These are phyloP conservation scores for Colletotrichum aenigma DNA, from an alignment of 2,329 filamentous ascomycete species.

Conservation along the genomic window DNA sequence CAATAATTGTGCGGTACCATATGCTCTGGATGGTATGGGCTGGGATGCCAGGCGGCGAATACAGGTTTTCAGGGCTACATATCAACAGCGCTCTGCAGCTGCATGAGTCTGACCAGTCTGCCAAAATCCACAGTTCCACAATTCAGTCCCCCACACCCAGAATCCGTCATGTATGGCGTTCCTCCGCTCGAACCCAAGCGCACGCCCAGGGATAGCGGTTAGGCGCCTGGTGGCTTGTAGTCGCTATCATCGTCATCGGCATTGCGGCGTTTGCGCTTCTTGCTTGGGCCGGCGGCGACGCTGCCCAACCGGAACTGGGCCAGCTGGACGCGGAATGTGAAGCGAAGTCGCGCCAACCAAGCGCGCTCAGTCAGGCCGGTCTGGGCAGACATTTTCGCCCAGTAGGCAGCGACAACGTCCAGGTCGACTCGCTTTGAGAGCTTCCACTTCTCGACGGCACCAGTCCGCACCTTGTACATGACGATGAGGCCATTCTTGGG, in stretches of 20 bases:
- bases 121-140: background rate
- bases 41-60: background rate
- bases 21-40: background rate
- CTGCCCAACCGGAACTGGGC: background rate
- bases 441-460: background rate
- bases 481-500: background rate
- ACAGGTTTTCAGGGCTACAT: background rate
- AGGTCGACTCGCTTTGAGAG: background rate
- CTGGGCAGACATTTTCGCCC: background rate
- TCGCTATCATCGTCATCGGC: background rate
- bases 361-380: background rate
- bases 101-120: background rate
- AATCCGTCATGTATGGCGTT: background rate
- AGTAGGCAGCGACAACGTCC: background rate
- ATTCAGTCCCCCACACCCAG: background rate
- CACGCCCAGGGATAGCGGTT: background rate
- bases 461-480: background rate
- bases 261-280: background rate
- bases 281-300: background rate
- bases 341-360: background rate
- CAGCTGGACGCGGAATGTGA: background rate
- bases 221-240: background rate
- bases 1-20: background rate
- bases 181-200: background rate
- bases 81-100: background rate